Base-by-base conservation (phyloP, 164 flowering plant genomes). In the Tetrastigma voinierianum region DNA sequence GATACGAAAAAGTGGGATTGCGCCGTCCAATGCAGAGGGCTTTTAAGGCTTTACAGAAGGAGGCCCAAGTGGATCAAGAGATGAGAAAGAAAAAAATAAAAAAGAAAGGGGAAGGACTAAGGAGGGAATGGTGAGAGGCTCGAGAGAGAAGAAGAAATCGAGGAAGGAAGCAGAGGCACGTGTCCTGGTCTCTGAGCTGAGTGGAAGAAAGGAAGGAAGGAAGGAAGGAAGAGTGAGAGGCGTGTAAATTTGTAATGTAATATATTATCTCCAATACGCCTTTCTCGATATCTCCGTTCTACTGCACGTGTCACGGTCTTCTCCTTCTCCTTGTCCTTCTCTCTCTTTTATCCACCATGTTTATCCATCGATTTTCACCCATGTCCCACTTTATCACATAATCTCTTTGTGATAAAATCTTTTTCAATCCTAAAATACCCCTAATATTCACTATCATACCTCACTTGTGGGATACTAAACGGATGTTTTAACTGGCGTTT, bases 291-390 rank as follows among this genome's bases (percentile, higher is more conserved):
- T 53, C 45, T 61, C 8, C 21, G 43, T 59, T 53, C 66, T 77
- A 51, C 46, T 57, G 79, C 85, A 81, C 85, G 85, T 81, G 85
- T 81, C 82, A 51, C 59, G 74, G 79, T 79, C 76, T 72, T 72
- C 55, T 64, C 18, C 48, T 21, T 4, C 10, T 10, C 62, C 53
- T 13, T 19, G 18, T 14, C 13, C 48, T 16, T 52, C 40, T 53
- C 46, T 8, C 15, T 23, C 13, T 25, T 43, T 11, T 21, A 25
- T 24, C 10, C 4, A 0, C 15, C 16, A 4, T 57, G 15, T 17
- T n/a, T 17, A n/a, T 51, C n/a, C n/a, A n/a, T n/a, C n/a, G n/a
- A n/a, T 17, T 17, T 32, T n/a, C 57, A 32, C 16, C 17, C 55
- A 51, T 49, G 53, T 45, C 53, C 53, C 15, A 49, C 15, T 49